Conservation (phyloP, 495 filamentous ascomycete species). For the Melanomma pulvis-pyrius region DNA sequence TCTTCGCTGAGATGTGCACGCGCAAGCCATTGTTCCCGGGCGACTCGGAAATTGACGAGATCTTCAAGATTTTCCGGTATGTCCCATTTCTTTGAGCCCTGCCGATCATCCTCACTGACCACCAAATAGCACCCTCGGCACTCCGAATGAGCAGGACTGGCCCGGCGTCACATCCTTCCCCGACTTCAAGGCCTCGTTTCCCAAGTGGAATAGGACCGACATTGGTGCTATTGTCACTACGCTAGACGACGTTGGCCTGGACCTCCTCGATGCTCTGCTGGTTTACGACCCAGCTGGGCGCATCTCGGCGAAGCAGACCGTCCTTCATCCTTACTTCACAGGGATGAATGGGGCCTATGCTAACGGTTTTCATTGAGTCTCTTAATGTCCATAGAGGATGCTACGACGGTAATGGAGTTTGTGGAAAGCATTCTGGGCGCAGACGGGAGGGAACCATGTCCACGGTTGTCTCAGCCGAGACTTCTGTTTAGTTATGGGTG, state of each 20-base stretch:
- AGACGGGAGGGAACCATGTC: neutral
- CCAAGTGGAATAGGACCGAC: conserved; percentile 85
- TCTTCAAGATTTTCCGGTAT: conserved; percentile 96
- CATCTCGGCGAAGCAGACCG: conserved; percentile 94
- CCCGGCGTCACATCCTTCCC: conserved; percentile 97
- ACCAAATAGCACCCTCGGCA: conserved; percentile 74
- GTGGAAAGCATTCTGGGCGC: conserved; percentile 2
- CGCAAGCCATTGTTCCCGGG: conserved; percentile 96
- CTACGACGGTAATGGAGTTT: conserved; percentile 20
- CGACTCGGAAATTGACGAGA: conserved; percentile 98
- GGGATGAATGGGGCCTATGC: conserved; percentile 21
- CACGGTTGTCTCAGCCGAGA: neutral
- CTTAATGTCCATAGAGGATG: conserved; percentile 12
- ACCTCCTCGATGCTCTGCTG: conserved; percentile 84
- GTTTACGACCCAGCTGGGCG: conserved; percentile 93
- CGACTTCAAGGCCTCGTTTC: conserved; percentile 96
- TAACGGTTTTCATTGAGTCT: conserved; percentile 26
- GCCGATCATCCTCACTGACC: conserved; percentile 10
- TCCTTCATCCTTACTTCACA: conserved; percentile 89
- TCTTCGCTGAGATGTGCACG: conserved; percentile 99
- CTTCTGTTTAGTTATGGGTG: neutral
- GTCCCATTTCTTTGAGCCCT: neutral
- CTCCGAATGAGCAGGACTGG: conserved; percentile 85
- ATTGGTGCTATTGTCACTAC: conserved; percentile 59
- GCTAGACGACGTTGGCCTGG: conserved; percentile 75